Base-by-base conservation (phyloP, 2,329 filamentous ascomycete genomes). In the Talaromyces marneffei region DNA sequence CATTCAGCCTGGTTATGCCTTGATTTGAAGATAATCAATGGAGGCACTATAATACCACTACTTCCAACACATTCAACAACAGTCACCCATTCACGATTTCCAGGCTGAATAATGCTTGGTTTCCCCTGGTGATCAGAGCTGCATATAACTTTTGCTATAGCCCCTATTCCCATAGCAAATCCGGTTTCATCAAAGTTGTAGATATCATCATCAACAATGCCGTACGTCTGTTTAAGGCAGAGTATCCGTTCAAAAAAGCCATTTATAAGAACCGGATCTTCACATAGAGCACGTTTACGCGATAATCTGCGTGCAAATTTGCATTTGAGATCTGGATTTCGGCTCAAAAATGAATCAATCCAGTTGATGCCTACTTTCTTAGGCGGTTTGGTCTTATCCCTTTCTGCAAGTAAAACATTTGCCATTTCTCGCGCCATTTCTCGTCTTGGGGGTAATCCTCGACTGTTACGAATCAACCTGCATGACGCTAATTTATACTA, bases 351-450 rank as follows among this genome's bases (percentile, higher is more conserved):
- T 9, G 8, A 31, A 2, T 14, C 7, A 18, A 57, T 9, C 37
- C 37, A 57, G 4, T 57, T 57, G 12, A 57, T 23, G 18, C 39
- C 29, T 20, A 57, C 14, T 42, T 18, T 57, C 29, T 14, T 18
- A 42, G 37, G 39, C 10, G 9, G n/a, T 14, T 35, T 33, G 7
- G 14, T n/a, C 9, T 29, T 7, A 31, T 18, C 37, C 16, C 37
- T 18, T 57, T 57, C 42, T 20, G 18, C 16, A 31, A 46, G 25
- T 46, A 57, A 46, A 46, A 57, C 46, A 57, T 57, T 46, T 18
- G 54, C 39, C 18, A 57, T 44, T 27, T 29, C 4, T 12, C 18
- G 2, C n/a, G 46, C 23, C 20, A 57, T 35, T 33, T 29, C 42
- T 12, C 16, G 25, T 14, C 25, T 29, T 16, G 16, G 10, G 42